These are phyloP conservation scores for Drechslera avenae DNA, from an alignment of 2,329 filamentous ascomycete genomes.

Conservation along the genomic window DNA sequence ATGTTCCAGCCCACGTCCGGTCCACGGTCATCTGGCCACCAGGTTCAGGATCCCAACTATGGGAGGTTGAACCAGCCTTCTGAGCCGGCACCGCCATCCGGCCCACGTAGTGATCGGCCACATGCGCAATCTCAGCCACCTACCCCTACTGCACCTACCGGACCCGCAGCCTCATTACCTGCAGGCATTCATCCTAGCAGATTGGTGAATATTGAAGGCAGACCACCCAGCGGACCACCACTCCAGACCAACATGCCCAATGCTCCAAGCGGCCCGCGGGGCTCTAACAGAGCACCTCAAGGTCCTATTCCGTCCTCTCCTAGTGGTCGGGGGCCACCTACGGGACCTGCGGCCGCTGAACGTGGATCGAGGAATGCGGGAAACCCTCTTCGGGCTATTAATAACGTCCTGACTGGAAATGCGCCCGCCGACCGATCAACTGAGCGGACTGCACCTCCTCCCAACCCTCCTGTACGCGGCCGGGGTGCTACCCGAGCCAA, in stretches of 20 bases:
- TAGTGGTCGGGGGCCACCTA: conserved; percentile 38
- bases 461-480: conserved; percentile 38
- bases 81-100: conserved; percentile 59
- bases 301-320: conserved; percentile 36
- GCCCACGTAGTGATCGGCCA: conserved; percentile 54
- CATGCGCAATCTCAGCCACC: conserved; percentile 33
- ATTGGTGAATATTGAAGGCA: conserved; percentile 51
- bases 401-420: conserved; percentile 38
- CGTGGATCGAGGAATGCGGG: conserved; percentile 32
- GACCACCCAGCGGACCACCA: conserved; percentile 21
- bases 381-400: conserved; percentile 35
- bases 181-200: conserved; percentile 61
- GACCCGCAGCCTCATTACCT: conserved; percentile 42
- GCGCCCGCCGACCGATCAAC: conserved; percentile 28
- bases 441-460: conserved; percentile 17
- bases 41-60: conserved; percentile 54
- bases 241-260: conserved; percentile 42
- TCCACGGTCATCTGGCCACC: conserved; percentile 42
- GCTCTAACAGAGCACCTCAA: conserved; percentile 32
- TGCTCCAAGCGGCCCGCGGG: conserved; percentile 45
- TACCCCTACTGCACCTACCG: conserved; percentile 41
- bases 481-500: conserved; percentile 39
- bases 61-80: conserved; percentile 55
- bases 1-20: conserved; percentile 46
- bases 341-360: conserved; percentile 40